Evolutionary conservation across 345 rosid genomes (phyloP), one percentile per base, ranked within the genome.

Genomic region (Syzygium grande): DNA sequence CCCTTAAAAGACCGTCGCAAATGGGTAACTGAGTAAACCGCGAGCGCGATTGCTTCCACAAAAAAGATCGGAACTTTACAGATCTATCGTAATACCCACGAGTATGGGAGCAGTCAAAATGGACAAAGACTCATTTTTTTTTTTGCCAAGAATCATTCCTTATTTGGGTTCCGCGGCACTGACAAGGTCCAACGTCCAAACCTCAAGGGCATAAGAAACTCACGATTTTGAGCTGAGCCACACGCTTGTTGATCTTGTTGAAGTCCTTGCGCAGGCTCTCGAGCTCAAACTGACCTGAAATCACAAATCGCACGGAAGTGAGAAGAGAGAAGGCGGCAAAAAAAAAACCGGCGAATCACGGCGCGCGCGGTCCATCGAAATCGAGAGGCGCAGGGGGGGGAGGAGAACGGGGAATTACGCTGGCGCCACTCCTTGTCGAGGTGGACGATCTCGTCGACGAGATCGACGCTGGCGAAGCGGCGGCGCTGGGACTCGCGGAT

Each of bases 351-450:
- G 13, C 30, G 52, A 23, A 49, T 27, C 51, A 27, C 25, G 61
- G 61, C 6, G 1, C 13, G 61, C 46, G 49, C 43, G 46, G n/a
- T n/a, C 46, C 46, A 43, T 43, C 17, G 43, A 54, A 78, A 87
- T 21, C 19, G 23, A 56, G 38, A n/a, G 11, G 56, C 19, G 51
- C 46, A 21, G 51, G 2, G 9, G 51, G 51, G 51, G 51, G 3
- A 38, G 30, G 22, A 52, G 56, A 29, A 2, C 21, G 51, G 12
- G 9, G 30, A 21, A 52, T 79, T 93, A 96, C 99, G 92, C 73
- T 93, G 94, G 86, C 98, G 95, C 98, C 97, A 95, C 59, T 92
- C 93, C 90, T 93, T 93, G 90, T 97, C 99, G 80, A 94, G 96
- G 30, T 58, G 59, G 77, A 97, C 93, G 80, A 97, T 94, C 90